phyloP scores from a whole-genome alignment of 345 rosid species.

The Conringia planisiliqua region DNA sequence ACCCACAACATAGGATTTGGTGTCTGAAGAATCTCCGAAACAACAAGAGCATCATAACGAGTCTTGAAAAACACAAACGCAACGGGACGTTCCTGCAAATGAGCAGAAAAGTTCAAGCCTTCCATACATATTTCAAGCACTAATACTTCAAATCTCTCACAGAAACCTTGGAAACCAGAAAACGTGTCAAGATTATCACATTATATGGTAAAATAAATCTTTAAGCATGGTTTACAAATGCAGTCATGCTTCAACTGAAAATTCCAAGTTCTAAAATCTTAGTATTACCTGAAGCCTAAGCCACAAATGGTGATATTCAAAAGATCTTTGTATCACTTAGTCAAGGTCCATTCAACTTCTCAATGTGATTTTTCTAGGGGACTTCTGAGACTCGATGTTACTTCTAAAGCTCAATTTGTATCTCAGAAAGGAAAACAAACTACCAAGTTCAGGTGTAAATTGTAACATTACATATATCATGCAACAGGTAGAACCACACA shows the following conservation, averaged over 20 bases:
- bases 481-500: slow-evolving; percentile 13
- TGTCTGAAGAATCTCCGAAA: slow-evolving; percentile 78
- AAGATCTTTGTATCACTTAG: not conserved
- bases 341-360: not conserved
- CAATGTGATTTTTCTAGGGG: not conserved
- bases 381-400: not conserved
- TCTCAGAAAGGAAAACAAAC: not conserved
- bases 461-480: too few species aligned
- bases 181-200: not conserved
- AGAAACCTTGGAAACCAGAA: not conserved
- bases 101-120: slow-evolving; percentile 11
- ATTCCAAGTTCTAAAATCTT: too few species aligned
- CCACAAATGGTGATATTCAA: not conserved
- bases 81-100: slow-evolving; percentile 71
- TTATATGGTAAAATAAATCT: not conserved
- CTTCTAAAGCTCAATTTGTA: not conserved
- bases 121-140: not conserved
- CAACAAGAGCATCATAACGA: slow-evolving; percentile 78
- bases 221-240: not conserved
- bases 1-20: slow-evolving; percentile 96
- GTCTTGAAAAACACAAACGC: slow-evolving; percentile 94
- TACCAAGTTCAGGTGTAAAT: not conserved
- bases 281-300: not conserved
- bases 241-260: not conserved
- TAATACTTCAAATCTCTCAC: not conserved